Conservation (phyloP, 2,329 filamentous ascomycete genomes). For the Xylariaceae sp. region DNA sequence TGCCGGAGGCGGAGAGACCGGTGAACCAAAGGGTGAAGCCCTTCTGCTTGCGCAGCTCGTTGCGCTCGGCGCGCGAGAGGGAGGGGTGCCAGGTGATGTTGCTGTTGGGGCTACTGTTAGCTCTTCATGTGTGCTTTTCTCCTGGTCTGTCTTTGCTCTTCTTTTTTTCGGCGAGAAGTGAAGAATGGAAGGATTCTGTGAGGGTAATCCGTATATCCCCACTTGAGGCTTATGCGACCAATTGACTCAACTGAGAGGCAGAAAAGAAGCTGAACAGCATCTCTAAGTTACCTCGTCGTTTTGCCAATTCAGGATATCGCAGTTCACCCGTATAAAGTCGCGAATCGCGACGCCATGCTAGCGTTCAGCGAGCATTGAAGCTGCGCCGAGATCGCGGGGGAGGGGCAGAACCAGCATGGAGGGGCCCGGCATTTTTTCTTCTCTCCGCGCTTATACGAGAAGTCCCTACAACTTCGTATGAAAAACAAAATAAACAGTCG, state of each 20-base stretch:
- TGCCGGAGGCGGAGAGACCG: constrained; percentile 90
- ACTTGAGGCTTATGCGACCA: not conserved
- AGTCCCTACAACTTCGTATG: too few species aligned
- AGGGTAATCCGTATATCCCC: not conserved
- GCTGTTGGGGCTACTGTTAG: constrained; percentile 40
- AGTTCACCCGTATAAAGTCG: not conserved
- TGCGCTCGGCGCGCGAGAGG: constrained; percentile 73
- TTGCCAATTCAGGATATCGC: not conserved
- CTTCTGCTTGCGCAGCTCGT: constrained; percentile 68
- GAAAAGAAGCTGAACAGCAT: too few species aligned
- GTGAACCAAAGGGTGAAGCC: constrained; percentile 98
- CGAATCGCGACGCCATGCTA: not conserved
- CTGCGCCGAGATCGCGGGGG: constrained; percentile 23
- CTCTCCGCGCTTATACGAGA: too few species aligned
- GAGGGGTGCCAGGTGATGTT: constrained; percentile 90
- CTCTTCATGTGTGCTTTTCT: not conserved
- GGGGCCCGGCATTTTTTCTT: too few species aligned
- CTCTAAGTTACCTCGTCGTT: not conserved
- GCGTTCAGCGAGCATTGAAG: not conserved
- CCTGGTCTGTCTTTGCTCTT: not conserved
- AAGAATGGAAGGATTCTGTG: not conserved
- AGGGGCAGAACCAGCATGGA: constrained; percentile 19
- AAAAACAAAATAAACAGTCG: not conserved
- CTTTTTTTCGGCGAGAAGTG: not conserved
- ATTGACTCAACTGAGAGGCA: not conserved